These are phyloP conservation scores for Bipolaris cookei DNA, from an alignment of 2,329 filamentous ascomycete genomes.

Conservation along the genomic window DNA sequence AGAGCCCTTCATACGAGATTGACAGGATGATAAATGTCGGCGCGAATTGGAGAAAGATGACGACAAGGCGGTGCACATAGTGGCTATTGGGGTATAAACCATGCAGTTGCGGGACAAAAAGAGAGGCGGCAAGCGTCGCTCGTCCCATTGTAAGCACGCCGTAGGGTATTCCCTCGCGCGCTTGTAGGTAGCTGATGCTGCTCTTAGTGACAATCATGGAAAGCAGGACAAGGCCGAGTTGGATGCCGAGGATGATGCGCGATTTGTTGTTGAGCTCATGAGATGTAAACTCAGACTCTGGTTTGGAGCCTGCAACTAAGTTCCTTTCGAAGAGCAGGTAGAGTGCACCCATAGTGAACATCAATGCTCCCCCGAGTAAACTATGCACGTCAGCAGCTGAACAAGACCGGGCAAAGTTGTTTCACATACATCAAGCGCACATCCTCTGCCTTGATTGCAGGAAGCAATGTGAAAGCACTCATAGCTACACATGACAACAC, in stretches of 20 bases:
- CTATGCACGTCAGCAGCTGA: slow-evolving; percentile 52
- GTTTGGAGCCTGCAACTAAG: slow-evolving; percentile 55
- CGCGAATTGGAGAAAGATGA: slow-evolving; percentile 91
- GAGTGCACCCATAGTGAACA: slow-evolving; percentile 75
- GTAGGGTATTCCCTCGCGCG: slow-evolving; percentile 80
- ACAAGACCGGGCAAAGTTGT: no score
- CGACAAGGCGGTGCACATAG: slow-evolving; percentile 86
- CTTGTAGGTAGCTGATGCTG: slow-evolving; percentile 82
- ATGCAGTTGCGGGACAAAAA: slow-evolving; percentile 82
- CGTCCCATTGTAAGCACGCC: slow-evolving; percentile 91
- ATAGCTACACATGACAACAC: slow-evolving; percentile 76
- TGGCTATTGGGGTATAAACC: slow-evolving; percentile 79
- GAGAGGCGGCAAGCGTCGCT: slow-evolving; percentile 75
- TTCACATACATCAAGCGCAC: slow-evolving; percentile 72
- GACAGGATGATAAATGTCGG: slow-evolving; percentile 95
- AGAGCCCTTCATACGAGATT: slow-evolving; percentile 95
- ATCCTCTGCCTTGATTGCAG: slow-evolving; percentile 84
- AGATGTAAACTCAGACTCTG: slow-evolving; percentile 38
- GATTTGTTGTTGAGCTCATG: slow-evolving; percentile 56
- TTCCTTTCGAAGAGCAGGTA: slow-evolving; percentile 82
- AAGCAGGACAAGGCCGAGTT: slow-evolving; percentile 78
- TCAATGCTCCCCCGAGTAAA: slow-evolving; percentile 75
- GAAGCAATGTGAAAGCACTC: slow-evolving; percentile 89
- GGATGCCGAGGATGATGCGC: slow-evolving; percentile 68
- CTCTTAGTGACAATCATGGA: slow-evolving; percentile 86